Percentiles rank a stretch among this genome's conserved stretches.
phyloP scores from a whole-genome alignment of 257 asterid species.

The Coffea eugenioides region DNA sequence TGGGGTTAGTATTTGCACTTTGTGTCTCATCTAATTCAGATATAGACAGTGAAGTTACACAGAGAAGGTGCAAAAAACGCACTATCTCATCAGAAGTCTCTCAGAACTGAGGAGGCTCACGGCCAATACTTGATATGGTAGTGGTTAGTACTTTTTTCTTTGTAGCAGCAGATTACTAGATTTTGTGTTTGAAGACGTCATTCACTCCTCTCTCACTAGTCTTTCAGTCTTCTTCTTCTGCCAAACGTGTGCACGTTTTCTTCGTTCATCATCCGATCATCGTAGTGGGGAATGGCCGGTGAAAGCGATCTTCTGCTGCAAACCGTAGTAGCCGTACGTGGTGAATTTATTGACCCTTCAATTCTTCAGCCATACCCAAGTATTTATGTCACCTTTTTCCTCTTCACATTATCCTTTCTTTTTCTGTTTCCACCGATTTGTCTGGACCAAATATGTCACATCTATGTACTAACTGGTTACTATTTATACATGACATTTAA shows the following conservation, averaged over 20 bases:
- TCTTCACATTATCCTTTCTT: constrained; percentile 38
- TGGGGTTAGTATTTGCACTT: background rate
- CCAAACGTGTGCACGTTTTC: constrained; percentile 36
- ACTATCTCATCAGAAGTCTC: constrained; percentile 52
- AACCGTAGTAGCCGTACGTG: constrained; percentile 16
- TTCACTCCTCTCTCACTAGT: background rate
- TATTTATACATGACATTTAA: background rate
- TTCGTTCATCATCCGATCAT: background rate
- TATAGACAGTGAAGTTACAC: constrained; percentile 46
- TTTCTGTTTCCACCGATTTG: constrained; percentile 44
- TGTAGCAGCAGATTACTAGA: background rate
- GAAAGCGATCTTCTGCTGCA: background rate
- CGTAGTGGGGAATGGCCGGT: background rate
- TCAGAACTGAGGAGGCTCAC: constrained; percentile 38
- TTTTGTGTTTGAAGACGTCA: constrained; percentile 8
- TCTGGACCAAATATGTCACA: constrained; percentile 50
- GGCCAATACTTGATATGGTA: constrained; percentile 36
- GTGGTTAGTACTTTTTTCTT: constrained; percentile 4
- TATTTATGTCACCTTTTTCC: constrained; percentile 43
- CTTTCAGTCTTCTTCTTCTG: constrained; percentile 9
- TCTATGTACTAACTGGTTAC: background rate
- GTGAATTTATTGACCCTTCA: constrained; percentile 25
- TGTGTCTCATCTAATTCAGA: constrained; percentile 26
- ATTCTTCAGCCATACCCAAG: background rate
- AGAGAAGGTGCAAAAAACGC: constrained; percentile 42